phyloP scores from a whole-genome alignment of 1,284 basidiomycete genomes.

The Hemileia vastatrix region DNA sequence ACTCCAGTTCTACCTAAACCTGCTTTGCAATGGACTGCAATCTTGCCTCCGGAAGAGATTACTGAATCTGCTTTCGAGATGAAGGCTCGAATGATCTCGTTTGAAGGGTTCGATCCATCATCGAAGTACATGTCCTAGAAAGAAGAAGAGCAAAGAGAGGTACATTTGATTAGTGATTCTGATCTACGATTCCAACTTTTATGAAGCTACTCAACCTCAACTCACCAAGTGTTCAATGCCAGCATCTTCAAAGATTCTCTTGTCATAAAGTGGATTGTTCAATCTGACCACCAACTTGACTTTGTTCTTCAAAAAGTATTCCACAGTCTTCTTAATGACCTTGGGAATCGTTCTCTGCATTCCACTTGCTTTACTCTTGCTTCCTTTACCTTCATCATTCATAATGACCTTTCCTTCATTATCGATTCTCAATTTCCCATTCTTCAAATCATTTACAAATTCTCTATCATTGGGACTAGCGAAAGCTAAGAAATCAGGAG shows the following conservation, averaged over 20 bases:
- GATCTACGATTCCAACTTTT: no score
- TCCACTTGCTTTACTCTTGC: no score
- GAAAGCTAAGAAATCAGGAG: no score
- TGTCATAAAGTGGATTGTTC: constrained; percentile 89
- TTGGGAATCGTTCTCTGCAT: no score
- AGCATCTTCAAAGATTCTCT: constrained; percentile 65
- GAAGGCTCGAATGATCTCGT: constrained; percentile 2
- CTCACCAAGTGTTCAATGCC: constrained; percentile 79
- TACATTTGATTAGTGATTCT: not conserved
- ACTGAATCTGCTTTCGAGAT: not conserved
- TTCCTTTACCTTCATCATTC: no score
- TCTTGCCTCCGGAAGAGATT: constrained; percentile 24
- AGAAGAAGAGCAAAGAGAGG: not conserved
- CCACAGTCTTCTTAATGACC: constrained; percentile 74
- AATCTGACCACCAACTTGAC: constrained; percentile 87
- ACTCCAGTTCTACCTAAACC: constrained; percentile 87
- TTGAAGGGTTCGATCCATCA: constrained; percentile 2
- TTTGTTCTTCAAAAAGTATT: constrained; percentile 76
- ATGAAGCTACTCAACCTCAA: no score
- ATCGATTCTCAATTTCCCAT: no score
- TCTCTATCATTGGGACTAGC: constrained; percentile 89
- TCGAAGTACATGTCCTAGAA: no score
- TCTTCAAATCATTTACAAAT: no score
- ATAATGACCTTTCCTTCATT: no score
- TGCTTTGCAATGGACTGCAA: constrained; percentile 68